Percentiles rank a stretch among this genome's conserved stretches.
Evolutionary conservation across 176 grass and related monocot genomes (phyloP).

Genomic region (Zoysia pacifica): DNA sequence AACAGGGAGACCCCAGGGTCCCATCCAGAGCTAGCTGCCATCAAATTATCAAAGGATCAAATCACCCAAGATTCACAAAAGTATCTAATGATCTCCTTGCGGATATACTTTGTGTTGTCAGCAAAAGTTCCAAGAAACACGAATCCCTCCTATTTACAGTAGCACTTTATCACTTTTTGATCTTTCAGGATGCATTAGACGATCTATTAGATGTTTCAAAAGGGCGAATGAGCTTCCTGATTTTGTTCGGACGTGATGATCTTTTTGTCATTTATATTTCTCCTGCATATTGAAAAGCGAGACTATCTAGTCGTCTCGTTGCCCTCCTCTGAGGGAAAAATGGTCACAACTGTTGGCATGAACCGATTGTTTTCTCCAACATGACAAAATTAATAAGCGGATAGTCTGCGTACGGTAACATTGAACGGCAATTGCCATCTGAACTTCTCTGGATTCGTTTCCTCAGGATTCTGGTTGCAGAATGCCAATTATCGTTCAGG

Average conservation of each 20-base stretch:
- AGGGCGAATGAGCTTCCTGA: slow-evolving; percentile 12
- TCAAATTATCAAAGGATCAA: background rate
- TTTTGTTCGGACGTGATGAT: background rate
- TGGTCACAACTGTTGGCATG: slow-evolving; percentile 7
- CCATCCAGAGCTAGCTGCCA: background rate
- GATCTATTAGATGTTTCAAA: slow-evolving; percentile 25
- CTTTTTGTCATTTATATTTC: background rate
- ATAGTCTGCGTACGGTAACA: background rate
- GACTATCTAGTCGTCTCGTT: slow-evolving; percentile 18
- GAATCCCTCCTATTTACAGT: slow-evolving; percentile 23
- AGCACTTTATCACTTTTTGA: slow-evolving; percentile 32
- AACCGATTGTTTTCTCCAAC: background rate
- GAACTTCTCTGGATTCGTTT: too few relatives aligned
- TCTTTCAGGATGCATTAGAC: slow-evolving; percentile 22
- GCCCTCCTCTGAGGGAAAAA: background rate
- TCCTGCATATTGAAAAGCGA: slow-evolving; percentile 1
- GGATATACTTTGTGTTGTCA: background rate
- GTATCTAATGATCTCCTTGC: background rate
- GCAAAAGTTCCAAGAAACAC: slow-evolving; percentile 1
- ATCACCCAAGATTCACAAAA: background rate
- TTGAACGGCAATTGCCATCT: too few relatives aligned
- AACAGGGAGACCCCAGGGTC: background rate
- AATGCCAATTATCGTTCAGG: background rate
- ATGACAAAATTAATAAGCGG: slow-evolving; percentile 7
- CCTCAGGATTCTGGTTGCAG: background rate